These are phyloP conservation scores for Podospora comata DNA, from an alignment of 495 filamentous ascomycete genomes.

Conservation along the genomic window DNA sequence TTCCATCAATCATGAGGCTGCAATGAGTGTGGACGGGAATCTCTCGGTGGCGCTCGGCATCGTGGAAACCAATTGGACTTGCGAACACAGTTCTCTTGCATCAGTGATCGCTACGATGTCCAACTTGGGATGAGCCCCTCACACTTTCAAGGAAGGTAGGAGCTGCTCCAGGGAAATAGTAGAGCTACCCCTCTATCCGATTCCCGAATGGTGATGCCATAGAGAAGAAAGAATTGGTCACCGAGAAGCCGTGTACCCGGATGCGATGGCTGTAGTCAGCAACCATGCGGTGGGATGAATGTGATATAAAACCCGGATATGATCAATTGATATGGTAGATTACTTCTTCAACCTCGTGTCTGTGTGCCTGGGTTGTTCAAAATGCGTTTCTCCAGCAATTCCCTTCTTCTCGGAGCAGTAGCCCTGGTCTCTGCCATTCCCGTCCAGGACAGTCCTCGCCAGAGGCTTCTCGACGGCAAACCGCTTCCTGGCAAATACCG, in stretches of 20 bases:
- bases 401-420: slow-evolving; percentile 33
- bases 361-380: background rate
- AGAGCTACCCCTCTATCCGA: background rate
- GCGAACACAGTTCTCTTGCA: background rate
- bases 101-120: background rate
- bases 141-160: background rate
- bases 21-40: background rate
- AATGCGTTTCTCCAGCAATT: slow-evolving; percentile 35
- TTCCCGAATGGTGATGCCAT: background rate
- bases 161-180: background rate
- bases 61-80: background rate
- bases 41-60: slow-evolving; percentile 2
- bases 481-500: slow-evolving; percentile 43
- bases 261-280: background rate
- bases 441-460: slow-evolving; percentile 50
- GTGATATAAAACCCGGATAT: background rate
- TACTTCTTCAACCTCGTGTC: background rate
- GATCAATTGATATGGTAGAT: background rate
- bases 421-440: slow-evolving; percentile 39
- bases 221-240: background rate
- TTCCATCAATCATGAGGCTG: background rate
- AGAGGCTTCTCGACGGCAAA: slow-evolving; percentile 47
- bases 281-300: background rate
- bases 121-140: slow-evolving; percentile 10
- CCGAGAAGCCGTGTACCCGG: background rate